Percentiles rank a stretch among this genome's conserved stretches.
Evolutionary conservation across 2,329 filamentous ascomycete species (phyloP).

Genomic region (Pseudocercospora fuligena): DNA sequence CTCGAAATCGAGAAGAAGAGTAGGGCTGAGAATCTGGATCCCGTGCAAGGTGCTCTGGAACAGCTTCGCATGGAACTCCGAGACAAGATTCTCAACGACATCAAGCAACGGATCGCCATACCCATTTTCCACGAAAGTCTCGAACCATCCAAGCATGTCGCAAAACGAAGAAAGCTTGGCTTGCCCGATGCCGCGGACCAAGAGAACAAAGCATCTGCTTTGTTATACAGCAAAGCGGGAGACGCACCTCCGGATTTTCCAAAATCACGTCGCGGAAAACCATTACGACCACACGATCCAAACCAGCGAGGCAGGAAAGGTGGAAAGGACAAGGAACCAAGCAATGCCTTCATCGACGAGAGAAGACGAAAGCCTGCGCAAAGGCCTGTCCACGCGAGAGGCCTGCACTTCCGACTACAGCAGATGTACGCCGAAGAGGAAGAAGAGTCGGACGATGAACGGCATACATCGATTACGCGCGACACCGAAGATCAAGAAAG

Average conservation of each 20-base stretch:
- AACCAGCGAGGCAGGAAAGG: conserved; percentile 46
- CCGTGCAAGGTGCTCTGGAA: conserved; percentile 81
- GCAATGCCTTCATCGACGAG: conserved; percentile 62
- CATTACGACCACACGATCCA: conserved; percentile 51
- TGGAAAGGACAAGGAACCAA: conserved; percentile 40
- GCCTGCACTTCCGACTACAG: conserved; percentile 79
- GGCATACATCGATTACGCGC: conserved; percentile 66
- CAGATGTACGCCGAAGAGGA: conserved; percentile 76
- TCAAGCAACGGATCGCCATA: conserved; percentile 83
- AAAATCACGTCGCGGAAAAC: conserved; percentile 51
- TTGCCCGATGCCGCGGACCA: conserved; percentile 68
- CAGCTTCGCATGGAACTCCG: conserved; percentile 79
- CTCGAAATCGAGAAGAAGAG: conserved; percentile 89
- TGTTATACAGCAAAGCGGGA: conserved; percentile 54
- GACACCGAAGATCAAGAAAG: conserved; percentile 89
- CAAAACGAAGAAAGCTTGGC: conserved; percentile 80
- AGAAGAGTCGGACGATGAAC: conserved; percentile 79
- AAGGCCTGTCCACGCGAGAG: conserved; percentile 69
- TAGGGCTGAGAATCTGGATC: conserved; percentile 85
- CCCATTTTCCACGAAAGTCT: conserved; percentile 80
- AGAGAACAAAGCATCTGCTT: conserved; percentile 59
- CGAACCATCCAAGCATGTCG: conserved; percentile 77
- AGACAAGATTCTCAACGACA: conserved; percentile 85
- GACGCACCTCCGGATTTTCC: conserved; percentile 71
- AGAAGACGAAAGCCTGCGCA: conserved; percentile 60